A percentile compares a stretch with the other conserved stretches of the same genome.
phyloP scores from a whole-genome alignment of 176 grass and related monocot species.

The Rhipidocladum racemiflorum region DNA sequence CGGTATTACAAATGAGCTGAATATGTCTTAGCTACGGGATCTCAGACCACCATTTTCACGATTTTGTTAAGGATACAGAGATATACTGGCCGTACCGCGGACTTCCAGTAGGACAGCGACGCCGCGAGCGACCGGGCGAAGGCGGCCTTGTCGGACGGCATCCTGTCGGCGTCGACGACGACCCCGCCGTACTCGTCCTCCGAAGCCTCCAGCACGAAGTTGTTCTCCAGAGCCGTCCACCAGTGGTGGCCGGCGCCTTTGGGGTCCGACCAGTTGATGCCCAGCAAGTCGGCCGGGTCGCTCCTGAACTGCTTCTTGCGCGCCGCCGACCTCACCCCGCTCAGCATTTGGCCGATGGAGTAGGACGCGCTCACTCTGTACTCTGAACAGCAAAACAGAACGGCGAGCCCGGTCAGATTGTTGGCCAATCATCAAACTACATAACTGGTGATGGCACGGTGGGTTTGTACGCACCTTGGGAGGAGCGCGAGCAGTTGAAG shows the following conservation, averaged over 20 bases:
- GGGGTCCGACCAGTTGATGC: conserved; percentile 12
- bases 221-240: conserved; percentile 49
- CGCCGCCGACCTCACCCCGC: conserved; percentile 43
- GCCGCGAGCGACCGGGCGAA: conserved; percentile 55
- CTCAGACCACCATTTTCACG: background rate
- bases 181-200: conserved; percentile 96
- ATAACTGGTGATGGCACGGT: background rate
- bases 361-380: conserved; percentile 38
- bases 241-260: background rate
- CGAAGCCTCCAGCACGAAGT: conserved; percentile 55
- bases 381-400: background rate
- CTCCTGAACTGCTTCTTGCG: conserved; percentile 38
- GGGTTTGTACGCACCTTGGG: conserved; percentile 20
- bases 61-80: background rate
- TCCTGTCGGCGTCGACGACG: conserved; percentile 58
- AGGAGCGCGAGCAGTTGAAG: conserved; percentile 29
- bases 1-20: too few species aligned
- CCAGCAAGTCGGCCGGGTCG: conserved; percentile 23
- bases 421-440: background rate
- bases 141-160: conserved; percentile 46
- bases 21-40: background rate
- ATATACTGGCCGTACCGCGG: conserved; percentile 38
- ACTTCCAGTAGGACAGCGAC: conserved; percentile 80
- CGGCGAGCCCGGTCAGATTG: background rate
- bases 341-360: conserved; percentile 46